These are phyloP conservation scores for Backusella westeae DNA, from an alignment of 192 early-diverging fungal species.

Conservation along the genomic window DNA sequence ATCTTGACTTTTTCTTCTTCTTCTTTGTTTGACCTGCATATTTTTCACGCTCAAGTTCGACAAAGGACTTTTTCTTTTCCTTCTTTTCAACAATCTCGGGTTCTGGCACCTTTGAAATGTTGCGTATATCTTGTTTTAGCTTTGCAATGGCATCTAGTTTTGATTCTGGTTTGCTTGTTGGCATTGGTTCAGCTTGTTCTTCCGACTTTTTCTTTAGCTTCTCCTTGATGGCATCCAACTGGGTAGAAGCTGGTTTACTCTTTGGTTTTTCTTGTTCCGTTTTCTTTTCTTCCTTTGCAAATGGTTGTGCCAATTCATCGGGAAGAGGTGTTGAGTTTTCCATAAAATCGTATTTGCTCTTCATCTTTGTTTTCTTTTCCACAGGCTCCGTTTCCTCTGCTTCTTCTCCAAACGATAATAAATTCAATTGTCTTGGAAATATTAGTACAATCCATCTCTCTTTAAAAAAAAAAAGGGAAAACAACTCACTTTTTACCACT, in stretches of 20 bases:
- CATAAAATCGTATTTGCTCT: slow-evolving; percentile 80
- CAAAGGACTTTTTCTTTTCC: slow-evolving; percentile 37
- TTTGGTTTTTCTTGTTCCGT: background rate
- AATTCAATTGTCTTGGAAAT: slow-evolving; percentile 43
- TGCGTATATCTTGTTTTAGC: slow-evolving; percentile 63
- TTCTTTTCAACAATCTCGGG: slow-evolving; percentile 35
- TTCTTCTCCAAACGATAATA: slow-evolving; percentile 92
- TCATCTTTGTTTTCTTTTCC: slow-evolving; percentile 39
- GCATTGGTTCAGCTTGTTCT: background rate
- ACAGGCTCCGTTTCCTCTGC: slow-evolving; percentile 56
- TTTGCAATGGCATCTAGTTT: slow-evolving; percentile 53
- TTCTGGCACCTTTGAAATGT: slow-evolving; percentile 46
- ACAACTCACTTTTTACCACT: slow-evolving; percentile 34
- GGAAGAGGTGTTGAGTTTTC: slow-evolving; percentile 31
- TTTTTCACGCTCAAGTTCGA: slow-evolving; percentile 48
- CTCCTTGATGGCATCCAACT: background rate
- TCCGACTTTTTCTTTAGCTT: slow-evolving; percentile 21
- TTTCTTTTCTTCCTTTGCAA: background rate
- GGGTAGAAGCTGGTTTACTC: background rate
- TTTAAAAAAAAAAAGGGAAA: background rate
- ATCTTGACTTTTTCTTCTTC: slow-evolving; percentile 16
- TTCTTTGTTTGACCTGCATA: slow-evolving; percentile 34
- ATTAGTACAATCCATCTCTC: background rate
- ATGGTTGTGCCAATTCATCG: background rate
- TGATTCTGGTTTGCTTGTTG: background rate